Evolutionary conservation across 768 basidiomycete genomes (phyloP), one percentile per base, ranked within the genome.

Genomic region (Lanmaoa rubissima): DNA sequence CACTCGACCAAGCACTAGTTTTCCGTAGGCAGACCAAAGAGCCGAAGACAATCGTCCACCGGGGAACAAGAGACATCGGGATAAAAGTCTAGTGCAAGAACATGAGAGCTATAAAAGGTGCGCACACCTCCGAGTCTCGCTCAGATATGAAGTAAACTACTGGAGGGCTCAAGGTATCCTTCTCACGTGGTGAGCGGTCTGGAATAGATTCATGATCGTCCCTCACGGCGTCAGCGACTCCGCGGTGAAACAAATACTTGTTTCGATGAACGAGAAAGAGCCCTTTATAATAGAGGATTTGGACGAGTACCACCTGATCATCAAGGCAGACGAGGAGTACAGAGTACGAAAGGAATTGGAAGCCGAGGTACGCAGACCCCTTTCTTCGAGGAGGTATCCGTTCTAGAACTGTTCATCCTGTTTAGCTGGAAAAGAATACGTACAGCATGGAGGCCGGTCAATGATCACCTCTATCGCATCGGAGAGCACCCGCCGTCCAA

Each of bases 221-320:
- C 17, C 13, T 21, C 42, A 31, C 26, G 36, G 19, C 16, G 4
- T 26, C 64, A 93, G 92, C 66, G 92, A 94, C 69, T 84, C 90
- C 2, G 92, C 91, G 1, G 92, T 94, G 57, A 94, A 94, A 72
- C 90, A 93, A 68, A 92, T 94, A 53, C 77, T 94, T 36, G 76
- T 92, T 50, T 76, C 83, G 35, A 84, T 94, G 86, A 90, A 94
- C 67, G 89, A 93, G 66, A 86, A 81, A 65, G 78, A 82, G 10
- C 82, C 78, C 52, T 94, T 94, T 69, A 86, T 94, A 60, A 90
- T 94, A 58, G 88, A 93, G 63, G 92, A 94, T 64, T 70, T 94
- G 26, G 92, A 94, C 66, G 90, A 92, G 62, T 81, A 84, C 59
- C 90, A 93, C 72, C 65, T 94, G 2, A 83, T 94, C 51, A 88